Evolutionary conservation across 23 red algal genomes (phyloP), one percentile per base, ranked within the genome.

Genomic region (Agarophyton chilense): DNA sequence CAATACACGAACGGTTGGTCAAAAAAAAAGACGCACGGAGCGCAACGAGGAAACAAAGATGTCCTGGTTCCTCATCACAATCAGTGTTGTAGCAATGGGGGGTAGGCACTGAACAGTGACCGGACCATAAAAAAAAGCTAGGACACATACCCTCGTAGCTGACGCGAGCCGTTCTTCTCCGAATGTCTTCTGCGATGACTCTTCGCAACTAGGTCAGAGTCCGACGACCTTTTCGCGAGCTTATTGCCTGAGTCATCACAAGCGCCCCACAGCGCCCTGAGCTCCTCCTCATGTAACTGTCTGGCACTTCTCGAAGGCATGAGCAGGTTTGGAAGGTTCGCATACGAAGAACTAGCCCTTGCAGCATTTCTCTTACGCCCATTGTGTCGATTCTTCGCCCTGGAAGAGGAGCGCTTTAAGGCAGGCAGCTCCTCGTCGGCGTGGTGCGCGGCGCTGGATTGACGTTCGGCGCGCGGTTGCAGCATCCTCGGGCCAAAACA

Each of bases 181-280:
- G 56, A 21, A 29, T 31, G 56, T 24, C 56, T 29, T 25, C 56
- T 17, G 26, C 65, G 35, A 16, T 72, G 11, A 11, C 35, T 17
- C 34, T 17, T 16, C 8, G 26, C 34, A 13, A 1, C 35, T n/a
- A 41, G 6, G 5, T 72, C 65, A 16, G 35, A 72, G 18, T 72
- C 65, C 35, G 9, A 61, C 8, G 65, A 72, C 36, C 36, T 11
- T 34, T 72, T 72, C 34, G 65, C 17, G 18, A 72, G 1, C 65
- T 32, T 22, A 34, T 35, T 35, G 16, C 65, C 56, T 1, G 5
- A 7, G 6, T 43, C 36, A 7, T 43, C 65, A n/a, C 65, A 43
- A 32, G 65, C 65, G 65, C 65, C 24, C 65, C 65, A 72, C 39
- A 72, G 39, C 65, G 65, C 65, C 11, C 65, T 1, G 34, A 72